A percentile compares a stretch with the other conserved stretches of the same genome.
phyloP scores from a whole-genome alignment of 345 rosid genomes.

The Raphanus sativus region DNA sequence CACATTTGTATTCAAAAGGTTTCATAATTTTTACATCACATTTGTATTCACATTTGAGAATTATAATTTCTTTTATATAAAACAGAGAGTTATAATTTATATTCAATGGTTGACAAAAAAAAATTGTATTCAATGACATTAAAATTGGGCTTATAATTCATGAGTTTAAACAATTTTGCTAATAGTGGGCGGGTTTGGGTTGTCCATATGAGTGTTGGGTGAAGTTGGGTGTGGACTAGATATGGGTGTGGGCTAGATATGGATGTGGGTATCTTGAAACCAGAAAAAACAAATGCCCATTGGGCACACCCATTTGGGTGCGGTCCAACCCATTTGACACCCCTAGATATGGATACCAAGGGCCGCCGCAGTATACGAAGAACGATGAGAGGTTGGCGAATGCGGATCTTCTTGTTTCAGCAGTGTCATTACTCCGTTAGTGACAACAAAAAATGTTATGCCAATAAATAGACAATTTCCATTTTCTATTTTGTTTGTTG shows the following conservation, averaged over 20 bases:
- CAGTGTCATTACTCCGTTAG: slow-evolving; percentile 1
- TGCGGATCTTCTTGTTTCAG: not conserved
- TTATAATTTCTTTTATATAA: too few species aligned
- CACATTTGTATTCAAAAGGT: too few species aligned
- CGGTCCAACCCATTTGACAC: not conserved
- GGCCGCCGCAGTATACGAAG: slow-evolving; percentile 43
- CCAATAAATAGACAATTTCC: not conserved
- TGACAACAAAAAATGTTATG: not conserved
- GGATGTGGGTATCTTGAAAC: too few species aligned
- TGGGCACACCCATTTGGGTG: not conserved
- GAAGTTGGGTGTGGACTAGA: not conserved
- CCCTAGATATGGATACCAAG: slow-evolving; percentile 38
- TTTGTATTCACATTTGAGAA: too few species aligned
- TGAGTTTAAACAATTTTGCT: not conserved
- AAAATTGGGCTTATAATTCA: too few species aligned
- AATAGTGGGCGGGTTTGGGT: not conserved
- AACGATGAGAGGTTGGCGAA: slow-evolving; percentile 15
- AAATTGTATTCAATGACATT: too few species aligned
- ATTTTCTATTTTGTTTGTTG: not conserved
- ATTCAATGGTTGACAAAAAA: too few species aligned
- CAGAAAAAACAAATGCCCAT: not conserved
- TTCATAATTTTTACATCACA: too few species aligned
- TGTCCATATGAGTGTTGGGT: not conserved
- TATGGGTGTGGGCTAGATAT: not conserved
- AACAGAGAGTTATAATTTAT: too few species aligned